Evolutionary conservation across 805 yeast genomes (phyloP).

Genomic region (Kuraishia ogatae): DNA sequence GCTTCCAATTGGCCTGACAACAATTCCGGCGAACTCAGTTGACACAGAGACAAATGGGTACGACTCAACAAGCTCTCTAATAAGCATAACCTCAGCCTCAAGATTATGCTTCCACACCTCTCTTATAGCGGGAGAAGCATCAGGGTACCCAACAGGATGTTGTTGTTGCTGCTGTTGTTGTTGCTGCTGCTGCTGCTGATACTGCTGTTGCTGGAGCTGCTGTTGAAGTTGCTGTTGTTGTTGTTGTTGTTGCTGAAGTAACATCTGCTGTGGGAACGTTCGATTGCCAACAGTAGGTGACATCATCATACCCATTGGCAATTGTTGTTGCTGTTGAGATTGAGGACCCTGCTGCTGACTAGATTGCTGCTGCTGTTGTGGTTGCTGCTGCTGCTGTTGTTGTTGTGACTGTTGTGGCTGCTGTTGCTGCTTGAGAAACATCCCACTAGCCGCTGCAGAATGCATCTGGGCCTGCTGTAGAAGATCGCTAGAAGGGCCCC

Average conservation of each 20-base stretch:
- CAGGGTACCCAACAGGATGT: slow-evolving; percentile 20
- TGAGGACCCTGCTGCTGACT: slow-evolving; percentile 10
- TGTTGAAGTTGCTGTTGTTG: slow-evolving; percentile 12
- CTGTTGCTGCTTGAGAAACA: slow-evolving; percentile 11
- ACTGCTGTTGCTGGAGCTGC: slow-evolving; percentile 5
- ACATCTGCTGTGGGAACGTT: slow-evolving; percentile 19
- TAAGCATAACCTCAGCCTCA: slow-evolving; percentile 54
- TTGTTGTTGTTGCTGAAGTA: slow-evolving; percentile 11
- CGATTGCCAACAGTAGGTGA: slow-evolving; percentile 25
- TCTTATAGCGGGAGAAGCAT: slow-evolving; percentile 36
- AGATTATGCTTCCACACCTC: slow-evolving; percentile 73
- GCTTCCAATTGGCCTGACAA: slow-evolving; percentile 92
- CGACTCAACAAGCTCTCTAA: slow-evolving; percentile 49
- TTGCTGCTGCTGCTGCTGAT: slow-evolving; percentile 13
- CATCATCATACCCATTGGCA: slow-evolving; percentile 21
- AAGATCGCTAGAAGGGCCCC: slow-evolving; percentile 5
- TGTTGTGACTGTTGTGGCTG: slow-evolving; percentile 11
- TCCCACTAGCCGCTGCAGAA: neutral
- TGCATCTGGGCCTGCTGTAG: slow-evolving; percentile 7
- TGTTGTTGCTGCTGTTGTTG: slow-evolving; percentile 15
- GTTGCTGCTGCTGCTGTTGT: slow-evolving; percentile 10
- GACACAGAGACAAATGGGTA: slow-evolving; percentile 62
- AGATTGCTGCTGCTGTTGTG: slow-evolving; percentile 12
- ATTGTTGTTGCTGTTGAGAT: slow-evolving; percentile 4
- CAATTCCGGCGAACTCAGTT: slow-evolving; percentile 93